Conservation (phyloP, 2,329 filamentous ascomycete species). For the Fusarium oxysporum region DNA sequence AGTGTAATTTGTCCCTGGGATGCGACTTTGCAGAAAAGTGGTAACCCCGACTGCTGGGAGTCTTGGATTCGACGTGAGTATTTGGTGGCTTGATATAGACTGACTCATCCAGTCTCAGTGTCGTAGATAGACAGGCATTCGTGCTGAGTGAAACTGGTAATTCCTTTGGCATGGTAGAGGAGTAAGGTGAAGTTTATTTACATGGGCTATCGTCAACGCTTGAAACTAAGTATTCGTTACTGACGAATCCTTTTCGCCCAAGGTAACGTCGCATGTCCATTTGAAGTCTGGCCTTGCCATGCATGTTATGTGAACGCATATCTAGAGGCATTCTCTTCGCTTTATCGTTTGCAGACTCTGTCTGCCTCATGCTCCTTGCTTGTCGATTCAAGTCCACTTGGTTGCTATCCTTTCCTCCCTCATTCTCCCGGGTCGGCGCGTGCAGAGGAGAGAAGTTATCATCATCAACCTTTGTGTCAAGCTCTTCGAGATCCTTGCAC, state of each 20-base stretch:
- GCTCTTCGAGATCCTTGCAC: neutral
- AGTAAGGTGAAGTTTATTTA: neutral
- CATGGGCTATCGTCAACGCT: neutral
- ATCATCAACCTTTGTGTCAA: no score
- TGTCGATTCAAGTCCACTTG: neutral
- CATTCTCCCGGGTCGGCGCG: neutral
- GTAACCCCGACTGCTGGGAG: no score
- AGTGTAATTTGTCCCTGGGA: no score
- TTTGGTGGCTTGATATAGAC: no score
- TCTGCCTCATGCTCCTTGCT: neutral
- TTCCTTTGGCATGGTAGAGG: no score
- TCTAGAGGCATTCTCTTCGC: neutral
- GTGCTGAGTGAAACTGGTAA: no score
- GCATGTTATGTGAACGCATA: neutral
- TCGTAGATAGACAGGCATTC: no score
- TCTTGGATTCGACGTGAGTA: no score
- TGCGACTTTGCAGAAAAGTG: no score
- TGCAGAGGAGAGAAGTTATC: neutral
- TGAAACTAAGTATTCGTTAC: neutral
- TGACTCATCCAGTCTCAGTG: no score
- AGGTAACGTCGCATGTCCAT: neutral
- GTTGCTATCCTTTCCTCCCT: neutral
- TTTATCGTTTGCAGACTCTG: neutral
- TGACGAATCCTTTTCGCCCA: neutral
- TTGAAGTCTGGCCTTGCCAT: neutral